Conservation (phyloP, 345 rosid species). For the Arabidopsis arenosa region DNA sequence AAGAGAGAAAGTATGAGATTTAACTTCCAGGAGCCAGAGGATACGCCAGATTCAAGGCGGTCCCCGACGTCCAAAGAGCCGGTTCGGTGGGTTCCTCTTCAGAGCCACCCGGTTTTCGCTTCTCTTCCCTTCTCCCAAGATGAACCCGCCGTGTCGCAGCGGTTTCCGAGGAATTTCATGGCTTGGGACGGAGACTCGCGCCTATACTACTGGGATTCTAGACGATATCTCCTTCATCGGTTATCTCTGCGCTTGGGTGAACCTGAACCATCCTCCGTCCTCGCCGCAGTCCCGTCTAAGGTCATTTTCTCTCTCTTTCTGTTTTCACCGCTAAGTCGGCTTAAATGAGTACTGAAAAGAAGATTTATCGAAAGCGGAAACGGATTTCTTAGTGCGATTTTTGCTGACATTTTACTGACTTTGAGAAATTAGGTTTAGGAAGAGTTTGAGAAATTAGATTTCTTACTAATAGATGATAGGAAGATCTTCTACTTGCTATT, state of each 20-base stretch:
- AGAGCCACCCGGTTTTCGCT: slow-evolving; percentile 70
- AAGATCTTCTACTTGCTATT: not conserved
- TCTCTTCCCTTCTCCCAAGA: slow-evolving; percentile 36
- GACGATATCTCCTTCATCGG: slow-evolving; percentile 66
- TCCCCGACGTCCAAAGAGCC: slow-evolving; percentile 62
- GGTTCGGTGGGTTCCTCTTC: slow-evolving; percentile 76
- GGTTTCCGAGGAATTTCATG: slow-evolving; percentile 58
- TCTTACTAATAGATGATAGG: slow-evolving; percentile 3
- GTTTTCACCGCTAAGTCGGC: not conserved
- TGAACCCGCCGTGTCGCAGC: slow-evolving; percentile 35
- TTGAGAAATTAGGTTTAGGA: slow-evolving; percentile 21
- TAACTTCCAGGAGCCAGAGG: slow-evolving; percentile 55
- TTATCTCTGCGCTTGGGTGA: slow-evolving; percentile 85
- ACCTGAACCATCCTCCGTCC: slow-evolving; percentile 75
- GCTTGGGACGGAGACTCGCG: slow-evolving; percentile 94
- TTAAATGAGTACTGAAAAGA: not conserved
- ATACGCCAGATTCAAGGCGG: slow-evolving; percentile 40
- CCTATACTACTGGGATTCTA: slow-evolving; percentile 76
- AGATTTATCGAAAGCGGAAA: not conserved
- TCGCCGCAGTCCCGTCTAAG: slow-evolving; percentile 85
- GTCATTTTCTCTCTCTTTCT: slow-evolving; percentile 38
- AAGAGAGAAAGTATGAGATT: slow-evolving; percentile 55
- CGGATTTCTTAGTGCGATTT: not conserved
- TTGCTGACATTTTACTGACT: not conserved
- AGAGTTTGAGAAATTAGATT: not conserved